Evolutionary conservation across 768 basidiomycete species (phyloP).

Genomic region (Sarcomyxa edulis): DNA sequence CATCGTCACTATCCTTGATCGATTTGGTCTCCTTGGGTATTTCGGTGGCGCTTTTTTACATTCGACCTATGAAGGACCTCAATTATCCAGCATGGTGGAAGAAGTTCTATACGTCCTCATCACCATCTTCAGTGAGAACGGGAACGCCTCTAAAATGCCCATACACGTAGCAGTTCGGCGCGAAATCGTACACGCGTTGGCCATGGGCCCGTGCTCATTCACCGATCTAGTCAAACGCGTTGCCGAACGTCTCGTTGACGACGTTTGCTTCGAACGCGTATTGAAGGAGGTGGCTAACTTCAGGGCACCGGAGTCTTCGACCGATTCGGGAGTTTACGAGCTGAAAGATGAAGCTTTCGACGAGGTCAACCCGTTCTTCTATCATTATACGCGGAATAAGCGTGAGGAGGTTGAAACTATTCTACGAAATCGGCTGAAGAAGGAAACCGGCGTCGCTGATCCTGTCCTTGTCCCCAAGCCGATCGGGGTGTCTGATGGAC

Average conservation of each 20-base stretch:
- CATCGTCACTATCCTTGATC: slow-evolving; percentile 82
- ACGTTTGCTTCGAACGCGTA: slow-evolving; percentile 74
- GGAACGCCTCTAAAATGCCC: slow-evolving; percentile 64
- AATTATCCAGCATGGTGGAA: slow-evolving; percentile 83
- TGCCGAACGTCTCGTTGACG: slow-evolving; percentile 84
- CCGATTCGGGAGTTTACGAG: slow-evolving; percentile 84
- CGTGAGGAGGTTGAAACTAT: slow-evolving; percentile 86
- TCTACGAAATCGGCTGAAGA: slow-evolving; percentile 61
- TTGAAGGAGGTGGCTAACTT: slow-evolving; percentile 78
- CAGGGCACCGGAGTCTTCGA: slow-evolving; percentile 69
- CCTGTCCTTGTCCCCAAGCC: slow-evolving; percentile 74
- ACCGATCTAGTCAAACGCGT: slow-evolving; percentile 90
- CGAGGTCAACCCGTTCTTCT: slow-evolving; percentile 94
- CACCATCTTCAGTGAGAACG: slow-evolving; percentile 79
- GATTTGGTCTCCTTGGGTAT: slow-evolving; percentile 78
- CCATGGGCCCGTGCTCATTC: slow-evolving; percentile 81
- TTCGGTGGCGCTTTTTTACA: slow-evolving; percentile 68
- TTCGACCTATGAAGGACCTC: slow-evolving; percentile 59
- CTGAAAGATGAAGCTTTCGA: slow-evolving; percentile 78
- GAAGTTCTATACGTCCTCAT: slow-evolving; percentile 88
- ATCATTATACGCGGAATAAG: slow-evolving; percentile 91
- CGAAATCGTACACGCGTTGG: slow-evolving; percentile 88
- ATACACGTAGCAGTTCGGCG: slow-evolving; percentile 62
- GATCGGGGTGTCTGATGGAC: slow-evolving; percentile 58
- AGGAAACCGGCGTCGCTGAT: slow-evolving; percentile 54